Evolutionary conservation across 768 basidiomycete genomes (phyloP), one percentile per base, ranked within the genome.

Genomic region (Coprinellus micaceus): DNA sequence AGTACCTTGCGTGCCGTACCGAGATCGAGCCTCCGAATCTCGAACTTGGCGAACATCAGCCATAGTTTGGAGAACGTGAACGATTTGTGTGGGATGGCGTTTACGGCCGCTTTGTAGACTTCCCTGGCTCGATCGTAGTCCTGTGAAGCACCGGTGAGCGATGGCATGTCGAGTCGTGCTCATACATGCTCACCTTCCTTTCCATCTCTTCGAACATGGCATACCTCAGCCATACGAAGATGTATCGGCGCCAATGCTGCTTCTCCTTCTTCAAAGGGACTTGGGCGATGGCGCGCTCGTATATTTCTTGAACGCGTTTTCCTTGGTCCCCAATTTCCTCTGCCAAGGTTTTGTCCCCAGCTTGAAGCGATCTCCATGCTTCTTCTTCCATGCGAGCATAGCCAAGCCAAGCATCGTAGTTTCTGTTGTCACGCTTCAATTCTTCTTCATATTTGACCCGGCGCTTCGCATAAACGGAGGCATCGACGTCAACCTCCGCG

Each of bases 391-490:
- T 69, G 15, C 95, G 82, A 21, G 93, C 83, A 63, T 96, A 96
- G 65, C 98, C 97, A 66, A 99, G 97, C 97, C 97, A 99, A 0
- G 89, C 88, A 69, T 98, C 97, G 67, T 98, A 99, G 69, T 98
- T 97, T 43, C 88, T 84, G 0, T 91, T 87, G 60, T 98, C 94
- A 56, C 96, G 89, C 10, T 85, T 69, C 2, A 98, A 73, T 71
- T 99, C 97, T 60, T 99, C 97, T 67, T 99, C 97, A 65, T 99
- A 98, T 64, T 98, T 94, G 55, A 99, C 97, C 37, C 97, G 83
- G n/a, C 97, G 86, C 70, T 98, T 99, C 28, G 94, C 95, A 0
- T 98, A 81, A 0, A 99, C 96, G 7, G 97, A 98, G 39, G 84
- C 82, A 69, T 98, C 96, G 24, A 99, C 83, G 0, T 91, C 87